Conservation (phyloP, 805 yeast species). For the Kazachstania kunashirensis region DNA sequence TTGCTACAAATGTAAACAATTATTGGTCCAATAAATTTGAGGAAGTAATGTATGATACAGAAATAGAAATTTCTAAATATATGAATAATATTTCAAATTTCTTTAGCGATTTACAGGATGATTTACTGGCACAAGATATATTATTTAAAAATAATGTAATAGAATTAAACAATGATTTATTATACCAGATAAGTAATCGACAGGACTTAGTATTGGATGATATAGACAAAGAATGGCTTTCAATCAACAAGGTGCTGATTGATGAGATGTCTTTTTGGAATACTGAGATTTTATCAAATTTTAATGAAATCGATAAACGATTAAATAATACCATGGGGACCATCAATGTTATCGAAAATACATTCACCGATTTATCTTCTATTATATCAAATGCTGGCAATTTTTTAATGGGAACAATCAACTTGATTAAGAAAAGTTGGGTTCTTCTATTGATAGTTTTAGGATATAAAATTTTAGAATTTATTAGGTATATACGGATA, state of each 20-base stretch:
- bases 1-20: conserved; percentile 19
- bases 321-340: conserved; percentile 11
- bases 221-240: conserved; percentile 8
- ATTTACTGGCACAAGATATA: background rate
- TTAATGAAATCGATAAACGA: conserved; percentile 8
- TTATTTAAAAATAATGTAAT: background rate
- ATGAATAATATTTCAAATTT: conserved; percentile 1
- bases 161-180: background rate
- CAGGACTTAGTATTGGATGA: background rate
- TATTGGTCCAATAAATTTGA: conserved; percentile 8
- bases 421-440: too few relatives aligned
- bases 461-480: too few relatives aligned
- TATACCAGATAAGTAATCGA: background rate
- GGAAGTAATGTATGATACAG: conserved; percentile 5
- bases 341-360: conserved; percentile 9
- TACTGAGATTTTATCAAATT: conserved; percentile 8
- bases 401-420: too few relatives aligned
- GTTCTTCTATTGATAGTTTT: too few relatives aligned
- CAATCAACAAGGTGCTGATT: conserved; percentile 5
- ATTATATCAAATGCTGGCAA: too few relatives aligned
- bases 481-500: too few relatives aligned
- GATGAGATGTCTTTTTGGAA: conserved; percentile 15
- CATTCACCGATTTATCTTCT: conserved; percentile 4
- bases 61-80: background rate
- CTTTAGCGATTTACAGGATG: background rate